Percentiles rank a stretch among this genome's conserved stretches.
phyloP scores from a whole-genome alignment of 2,329 filamentous ascomycete species.

The Trichoderma sp. region DNA sequence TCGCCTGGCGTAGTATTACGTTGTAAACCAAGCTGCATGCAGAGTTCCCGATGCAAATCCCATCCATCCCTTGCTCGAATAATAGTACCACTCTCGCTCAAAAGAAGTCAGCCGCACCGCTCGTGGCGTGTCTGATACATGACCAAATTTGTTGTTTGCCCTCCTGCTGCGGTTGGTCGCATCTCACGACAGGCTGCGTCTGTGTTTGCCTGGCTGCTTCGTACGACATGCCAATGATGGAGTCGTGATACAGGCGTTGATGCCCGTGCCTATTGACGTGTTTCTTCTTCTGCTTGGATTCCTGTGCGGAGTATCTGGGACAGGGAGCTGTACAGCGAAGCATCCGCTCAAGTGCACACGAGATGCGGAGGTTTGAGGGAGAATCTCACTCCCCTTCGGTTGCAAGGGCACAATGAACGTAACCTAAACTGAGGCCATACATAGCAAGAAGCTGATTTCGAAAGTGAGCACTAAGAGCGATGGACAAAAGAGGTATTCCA shows the following conservation, averaged over 20 bases:
- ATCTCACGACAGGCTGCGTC: not conserved
- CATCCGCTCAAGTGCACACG: not conserved
- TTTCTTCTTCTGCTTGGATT: not conserved
- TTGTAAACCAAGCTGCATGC: not conserved
- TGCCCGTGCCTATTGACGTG: not conserved
- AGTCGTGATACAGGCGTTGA: not conserved
- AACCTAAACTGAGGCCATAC: not conserved
- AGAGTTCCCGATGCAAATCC: not conserved
- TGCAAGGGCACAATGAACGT: not conserved
- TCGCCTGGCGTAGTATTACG: not conserved
- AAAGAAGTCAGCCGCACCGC: constrained; percentile 18
- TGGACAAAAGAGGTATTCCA: not conserved
- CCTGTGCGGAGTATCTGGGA: not conserved
- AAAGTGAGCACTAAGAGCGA: not conserved
- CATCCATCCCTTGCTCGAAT: constrained; percentile 8
- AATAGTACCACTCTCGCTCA: constrained; percentile 8
- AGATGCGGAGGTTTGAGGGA: not conserved
- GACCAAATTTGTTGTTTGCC: constrained; percentile 8
- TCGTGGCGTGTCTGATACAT: constrained; percentile 21
- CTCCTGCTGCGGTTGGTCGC: not conserved
- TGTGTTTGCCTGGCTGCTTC: not conserved
- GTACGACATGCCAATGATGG: not conserved
- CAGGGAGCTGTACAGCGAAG: not conserved
- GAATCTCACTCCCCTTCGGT: not conserved
- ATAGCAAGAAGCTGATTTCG: too few species aligned